Evolutionary conservation across 169 alveolate species (phyloP), one percentile per base, ranked within the genome.

Genomic region (Perkinsus marinus): DNA sequence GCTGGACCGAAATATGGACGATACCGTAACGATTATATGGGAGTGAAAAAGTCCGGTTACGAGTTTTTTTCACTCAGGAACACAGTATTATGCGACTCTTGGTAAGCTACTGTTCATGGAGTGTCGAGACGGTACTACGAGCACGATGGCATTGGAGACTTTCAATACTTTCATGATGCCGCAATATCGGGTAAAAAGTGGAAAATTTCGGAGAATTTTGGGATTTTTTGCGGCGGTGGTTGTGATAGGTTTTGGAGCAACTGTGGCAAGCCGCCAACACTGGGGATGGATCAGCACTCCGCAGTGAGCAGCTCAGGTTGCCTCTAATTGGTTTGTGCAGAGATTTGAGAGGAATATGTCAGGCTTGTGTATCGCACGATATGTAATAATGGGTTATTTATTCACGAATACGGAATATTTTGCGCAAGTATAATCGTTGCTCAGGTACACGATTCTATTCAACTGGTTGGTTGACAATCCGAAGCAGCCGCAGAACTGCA

Each of bases 241-340:
- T n/a, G n/a, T n/a, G n/a, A n/a, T n/a, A 57, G 79, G 79, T 57
- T 13, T 26, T 57, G 79, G 79, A 57, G 79, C 79, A 26, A 30
- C 79, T 57, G 0, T 57, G 79, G 79, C 79, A 57, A 26, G 79
- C 79, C 22, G 79, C 79, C 22, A 57, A 57, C 79, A 57, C 79
- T 16, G 79, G 79, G 37, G 79, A 57, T 16, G 79, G 79, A 57
- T 57, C 79, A 7, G 79, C 79, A 13, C 79, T 57, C 79, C 79
- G 79, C 37, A 57, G 79, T 30, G 79, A 57, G 79, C 79, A 95
- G 90, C 95, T 96, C 92, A 93, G 95, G 68, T 79, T 91, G 43
- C 96, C 98, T 26, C 94, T 97, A 89, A 95, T 97, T 57, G 98
- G 98, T 43, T 95, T 97, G 39, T 96, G 97, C 92, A 92, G 99